Evolutionary conservation across 2,329 filamentous ascomycete genomes (phyloP).

Genomic region (Neopestalotiopsis clavispora): DNA sequence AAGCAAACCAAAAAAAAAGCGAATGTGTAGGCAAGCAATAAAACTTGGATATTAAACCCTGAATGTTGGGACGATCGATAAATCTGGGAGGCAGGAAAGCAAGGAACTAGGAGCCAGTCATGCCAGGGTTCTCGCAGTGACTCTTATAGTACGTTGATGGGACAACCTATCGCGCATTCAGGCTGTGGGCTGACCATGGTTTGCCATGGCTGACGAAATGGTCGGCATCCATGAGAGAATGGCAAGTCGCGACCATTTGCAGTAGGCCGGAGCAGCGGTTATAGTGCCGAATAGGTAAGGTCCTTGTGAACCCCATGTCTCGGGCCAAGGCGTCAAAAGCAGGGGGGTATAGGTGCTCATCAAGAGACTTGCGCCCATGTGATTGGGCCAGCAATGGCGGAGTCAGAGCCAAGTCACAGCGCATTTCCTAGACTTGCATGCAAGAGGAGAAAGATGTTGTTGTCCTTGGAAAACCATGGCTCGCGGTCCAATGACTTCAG

Average conservation of each 20-base stretch:
- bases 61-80: background rate
- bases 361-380: background rate
- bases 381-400: slow-evolving; percentile 1
- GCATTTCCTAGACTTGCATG: slow-evolving; percentile 2
- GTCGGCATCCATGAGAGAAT: background rate
- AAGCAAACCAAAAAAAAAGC: background rate
- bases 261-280: slow-evolving; percentile 2
- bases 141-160: slow-evolving; percentile 12
- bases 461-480: background rate
- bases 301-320: slow-evolving; percentile 3
- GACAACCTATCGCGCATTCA: background rate
- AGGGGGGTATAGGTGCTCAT: background rate
- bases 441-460: background rate
- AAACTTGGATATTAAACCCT: slow-evolving; percentile 1
- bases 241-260: slow-evolving; percentile 8
- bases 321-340: slow-evolving; percentile 5
- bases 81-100: slow-evolving; percentile 1
- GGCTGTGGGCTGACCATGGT: background rate
- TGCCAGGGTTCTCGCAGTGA: slow-evolving; percentile 12
- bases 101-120: background rate
- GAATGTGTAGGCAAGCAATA: slow-evolving; percentile 8
- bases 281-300: slow-evolving; percentile 16
- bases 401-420: background rate
- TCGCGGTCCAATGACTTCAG: background rate
- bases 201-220: background rate